Evolutionary conservation across 257 asterid species (phyloP).

Genomic region (Solanum paucissectum): DNA sequence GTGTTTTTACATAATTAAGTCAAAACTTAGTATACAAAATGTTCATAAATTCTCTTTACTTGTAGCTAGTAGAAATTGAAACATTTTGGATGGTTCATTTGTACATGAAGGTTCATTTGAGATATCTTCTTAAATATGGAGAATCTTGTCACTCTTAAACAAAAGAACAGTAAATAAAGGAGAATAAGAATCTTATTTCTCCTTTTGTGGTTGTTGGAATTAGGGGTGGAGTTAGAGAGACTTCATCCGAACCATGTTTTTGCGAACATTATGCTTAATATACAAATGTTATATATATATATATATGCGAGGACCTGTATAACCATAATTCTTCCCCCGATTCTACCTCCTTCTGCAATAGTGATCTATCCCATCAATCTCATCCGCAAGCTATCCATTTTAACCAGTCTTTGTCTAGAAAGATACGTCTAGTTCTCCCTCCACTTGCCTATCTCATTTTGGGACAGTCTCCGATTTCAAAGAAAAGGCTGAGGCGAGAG

Average conservation of each 20-base stretch:
- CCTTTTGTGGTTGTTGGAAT: neutral
- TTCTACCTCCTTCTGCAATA: neutral
- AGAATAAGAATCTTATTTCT: neutral
- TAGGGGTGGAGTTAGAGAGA: neutral
- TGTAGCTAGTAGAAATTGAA: neutral
- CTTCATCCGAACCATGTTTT: too few species aligned
- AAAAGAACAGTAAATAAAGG: neutral
- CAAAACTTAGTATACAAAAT: neutral
- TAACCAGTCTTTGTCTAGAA: too few species aligned
- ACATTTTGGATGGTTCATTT: neutral
- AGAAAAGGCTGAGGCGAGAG: too few species aligned
- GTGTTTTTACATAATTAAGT: too few species aligned
- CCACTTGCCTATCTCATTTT: neutral
- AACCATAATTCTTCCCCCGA: too few species aligned
- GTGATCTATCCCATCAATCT: neutral
- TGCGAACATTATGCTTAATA: too few species aligned
- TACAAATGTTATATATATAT: too few species aligned
- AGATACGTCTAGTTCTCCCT: neutral
- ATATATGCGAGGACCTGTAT: too few species aligned
- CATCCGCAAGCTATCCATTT: neutral
- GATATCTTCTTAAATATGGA: neutral
- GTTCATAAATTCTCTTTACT: neutral
- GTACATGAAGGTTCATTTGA: neutral
- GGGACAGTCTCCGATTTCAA: too few species aligned
- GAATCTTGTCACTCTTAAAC: neutral